Conservation (phyloP, 2,329 filamentous ascomycete genomes). For the Neofusicoccum cordaticola region DNA sequence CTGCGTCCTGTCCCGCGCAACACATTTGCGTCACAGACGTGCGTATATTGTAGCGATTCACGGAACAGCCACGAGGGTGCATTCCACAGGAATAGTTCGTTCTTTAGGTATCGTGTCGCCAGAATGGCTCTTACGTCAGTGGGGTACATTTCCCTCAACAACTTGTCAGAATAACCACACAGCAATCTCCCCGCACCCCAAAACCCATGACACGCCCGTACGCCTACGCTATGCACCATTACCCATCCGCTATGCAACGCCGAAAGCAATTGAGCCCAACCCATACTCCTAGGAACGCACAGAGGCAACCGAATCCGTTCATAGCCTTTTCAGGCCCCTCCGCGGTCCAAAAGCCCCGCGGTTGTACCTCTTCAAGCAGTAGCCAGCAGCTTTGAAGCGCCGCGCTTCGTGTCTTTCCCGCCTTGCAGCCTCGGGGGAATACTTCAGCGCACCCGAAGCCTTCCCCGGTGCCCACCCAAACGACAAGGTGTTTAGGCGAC, state of each 20-base stretch:
- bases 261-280: neutral
- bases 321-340: slow-evolving; percentile 33
- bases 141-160: neutral
- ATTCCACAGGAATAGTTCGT: neutral
- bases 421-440: slow-evolving; percentile 27
- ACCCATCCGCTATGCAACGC: neutral
- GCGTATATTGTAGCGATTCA: too few relatives aligned
- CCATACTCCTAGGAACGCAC: neutral
- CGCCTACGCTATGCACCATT: slow-evolving; percentile 14
- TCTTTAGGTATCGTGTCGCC: neutral
- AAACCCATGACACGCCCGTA: neutral
- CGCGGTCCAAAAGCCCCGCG: slow-evolving; percentile 36
- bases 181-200: neutral
- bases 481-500: slow-evolving; percentile 19
- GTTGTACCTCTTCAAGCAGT: slow-evolving; percentile 35
- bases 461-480: slow-evolving; percentile 21
- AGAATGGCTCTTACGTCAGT: neutral
- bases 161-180: neutral
- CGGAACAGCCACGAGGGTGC: neutral
- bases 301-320: slow-evolving; percentile 6
- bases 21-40: too few relatives aligned
- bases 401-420: slow-evolving; percentile 34
- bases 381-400: slow-evolving; percentile 31
- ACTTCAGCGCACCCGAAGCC: slow-evolving; percentile 28
- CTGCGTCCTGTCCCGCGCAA: neutral